Percentiles rank a stretch among this genome's conserved stretches.
Evolutionary conservation across 441 rosid genomes (phyloP).

Genomic region (Raphanus hybrid): DNA sequence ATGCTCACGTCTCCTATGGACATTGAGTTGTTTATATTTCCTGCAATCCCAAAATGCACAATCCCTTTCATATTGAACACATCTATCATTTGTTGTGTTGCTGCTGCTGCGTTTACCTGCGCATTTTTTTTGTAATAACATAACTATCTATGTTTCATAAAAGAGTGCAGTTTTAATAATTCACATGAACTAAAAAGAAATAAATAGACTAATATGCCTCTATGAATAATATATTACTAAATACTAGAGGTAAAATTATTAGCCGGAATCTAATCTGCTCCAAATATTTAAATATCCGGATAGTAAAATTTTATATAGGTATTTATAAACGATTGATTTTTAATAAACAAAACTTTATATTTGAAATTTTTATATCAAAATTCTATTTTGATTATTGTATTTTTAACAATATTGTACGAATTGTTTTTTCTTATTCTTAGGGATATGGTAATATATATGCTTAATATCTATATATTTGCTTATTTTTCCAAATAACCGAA

Average conservation of each 20-base stretch:
- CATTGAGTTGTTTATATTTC: constrained; percentile 54
- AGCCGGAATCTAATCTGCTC: no score
- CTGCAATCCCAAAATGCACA: constrained; percentile 65
- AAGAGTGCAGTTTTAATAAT: neutral
- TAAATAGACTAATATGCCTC: neutral
- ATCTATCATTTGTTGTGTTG: constrained; percentile 62
- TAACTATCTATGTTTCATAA: neutral
- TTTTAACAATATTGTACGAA: no score
- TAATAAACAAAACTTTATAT: no score
- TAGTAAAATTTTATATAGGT: no score
- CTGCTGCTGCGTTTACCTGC: constrained; percentile 60
- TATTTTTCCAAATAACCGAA: neutral
- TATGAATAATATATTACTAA: no score
- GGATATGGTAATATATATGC: no score
- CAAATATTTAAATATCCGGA: no score
- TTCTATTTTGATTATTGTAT: no score
- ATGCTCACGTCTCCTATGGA: constrained; percentile 64
- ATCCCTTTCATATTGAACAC: constrained; percentile 49
- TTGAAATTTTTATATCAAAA: no score
- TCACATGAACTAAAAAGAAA: neutral
- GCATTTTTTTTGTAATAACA: neutral
- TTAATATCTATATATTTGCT: neutral
- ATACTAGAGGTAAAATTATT: no score
- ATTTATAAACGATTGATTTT: no score
- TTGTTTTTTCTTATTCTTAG: no score